Evolutionary conservation across 768 basidiomycete genomes (phyloP), one percentile per base, ranked within the genome.

Genomic region (Pholiota conissans): DNA sequence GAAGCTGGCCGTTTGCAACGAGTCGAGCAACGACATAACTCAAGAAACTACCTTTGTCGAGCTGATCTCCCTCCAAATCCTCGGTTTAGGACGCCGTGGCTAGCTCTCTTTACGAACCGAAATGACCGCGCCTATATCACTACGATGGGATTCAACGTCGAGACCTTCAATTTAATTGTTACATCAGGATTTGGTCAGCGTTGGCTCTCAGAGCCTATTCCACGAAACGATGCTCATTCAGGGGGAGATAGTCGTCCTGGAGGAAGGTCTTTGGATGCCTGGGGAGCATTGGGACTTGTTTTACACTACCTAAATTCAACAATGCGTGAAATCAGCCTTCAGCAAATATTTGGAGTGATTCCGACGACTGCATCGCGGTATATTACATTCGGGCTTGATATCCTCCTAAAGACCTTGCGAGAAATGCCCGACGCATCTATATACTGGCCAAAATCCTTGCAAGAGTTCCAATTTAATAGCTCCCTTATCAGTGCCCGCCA

Each of bases 331-430:
- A 64, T 69, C 5, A 71, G 62, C 30, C 64, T 80, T 2, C 72
- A 74, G 46, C 72, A 77, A 40, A 76, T 79, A 0, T 82, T 82
- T 63, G 74, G 74, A 0, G 49, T 79, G 9, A 72, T 76, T 26
- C 75, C 78, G 5, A 27, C 73, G 1, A 79, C 74, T 0, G 63
- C 69, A 11, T 68, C 71, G 0, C 58, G 68, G 0, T 80, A 80
- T 52, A 63, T 78, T 56, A 49, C 28, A 2, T 79, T 77, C 61
- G 61, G 63, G 0, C 66, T 72, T 0, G 1, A 51, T 0, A 69
- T 79, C 22, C 69, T 79, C 1, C 66, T 74, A 2, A 27, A 55
- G 0, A 66, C 66, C 0, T 68, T 79, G 1, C 39, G 61, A 0
- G 11, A 45, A 1, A 67, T 79, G 26, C 60, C 58, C 1, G 71